Evolutionary conservation across 495 filamentous ascomycete genomes (phyloP).

Genomic region (Massariosphaeria phaeospora): DNA sequence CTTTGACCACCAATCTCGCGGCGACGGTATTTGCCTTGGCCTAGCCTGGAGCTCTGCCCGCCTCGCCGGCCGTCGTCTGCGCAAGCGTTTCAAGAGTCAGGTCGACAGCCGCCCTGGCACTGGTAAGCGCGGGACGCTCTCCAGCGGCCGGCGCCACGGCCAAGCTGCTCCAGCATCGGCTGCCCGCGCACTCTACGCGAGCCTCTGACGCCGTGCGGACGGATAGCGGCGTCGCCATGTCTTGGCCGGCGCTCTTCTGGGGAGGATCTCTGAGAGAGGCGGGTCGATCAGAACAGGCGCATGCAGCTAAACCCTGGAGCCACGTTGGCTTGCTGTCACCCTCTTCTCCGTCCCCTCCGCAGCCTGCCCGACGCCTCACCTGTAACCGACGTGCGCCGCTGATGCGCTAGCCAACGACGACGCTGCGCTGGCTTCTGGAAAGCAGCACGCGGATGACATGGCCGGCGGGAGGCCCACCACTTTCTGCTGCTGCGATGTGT

Average conservation of each 20-base stretch:
- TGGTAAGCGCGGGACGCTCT: slow-evolving; percentile 21
- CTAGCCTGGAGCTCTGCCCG: too few species aligned
- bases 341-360: not conserved
- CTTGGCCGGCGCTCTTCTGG: slow-evolving; percentile 27
- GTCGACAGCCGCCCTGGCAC: not conserved
- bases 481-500: not conserved
- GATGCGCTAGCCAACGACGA: not conserved
- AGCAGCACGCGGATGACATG: not conserved
- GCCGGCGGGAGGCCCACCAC: not conserved
- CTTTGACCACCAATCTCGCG: too few species aligned
- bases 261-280: slow-evolving; percentile 28
- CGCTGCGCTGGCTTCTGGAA: slow-evolving; percentile 6
- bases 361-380: not conserved
- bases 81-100: too few species aligned
- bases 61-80: too few species aligned
- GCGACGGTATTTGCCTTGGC: too few species aligned
- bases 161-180: slow-evolving; percentile 21
- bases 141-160: slow-evolving; percentile 5
- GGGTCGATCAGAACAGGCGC: slow-evolving; percentile 33
- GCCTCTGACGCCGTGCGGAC: slow-evolving; percentile 17
- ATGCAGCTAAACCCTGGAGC: slow-evolving; percentile 35
- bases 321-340: slow-evolving; percentile 32
- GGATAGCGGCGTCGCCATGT: slow-evolving; percentile 30
- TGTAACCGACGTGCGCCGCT: slow-evolving; percentile 9
- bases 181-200: slow-evolving; percentile 16